These are phyloP conservation scores for Lenzites betulinus DNA, from an alignment of 768 basidiomycete genomes.

Conservation along the genomic window DNA sequence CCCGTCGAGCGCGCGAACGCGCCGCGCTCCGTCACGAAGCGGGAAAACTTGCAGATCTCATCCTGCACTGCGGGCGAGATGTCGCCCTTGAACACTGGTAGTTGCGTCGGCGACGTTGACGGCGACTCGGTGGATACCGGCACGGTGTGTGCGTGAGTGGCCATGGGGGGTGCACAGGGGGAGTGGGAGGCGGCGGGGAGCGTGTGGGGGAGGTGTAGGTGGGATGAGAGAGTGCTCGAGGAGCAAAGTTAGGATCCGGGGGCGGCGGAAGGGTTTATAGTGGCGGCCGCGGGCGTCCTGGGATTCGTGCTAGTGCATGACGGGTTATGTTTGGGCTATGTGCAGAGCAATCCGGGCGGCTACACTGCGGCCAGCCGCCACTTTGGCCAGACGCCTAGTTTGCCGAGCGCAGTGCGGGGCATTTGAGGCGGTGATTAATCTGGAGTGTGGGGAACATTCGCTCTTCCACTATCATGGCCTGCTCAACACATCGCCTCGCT, in stretches of 20 bases:
- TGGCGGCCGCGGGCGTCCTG: constrained; percentile 13
- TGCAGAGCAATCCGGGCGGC: neutral
- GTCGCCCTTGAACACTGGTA: constrained; percentile 1
- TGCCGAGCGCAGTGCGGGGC: neutral
- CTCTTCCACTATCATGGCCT: too few species aligned
- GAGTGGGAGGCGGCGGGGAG: neutral
- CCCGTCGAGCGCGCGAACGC: constrained; percentile 16
- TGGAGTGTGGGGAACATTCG: neutral
- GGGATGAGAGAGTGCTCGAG: neutral
- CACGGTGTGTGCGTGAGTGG: too few species aligned
- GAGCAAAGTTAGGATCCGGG: neutral
- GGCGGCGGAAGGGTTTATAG: neutral
- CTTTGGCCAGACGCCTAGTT: too few species aligned
- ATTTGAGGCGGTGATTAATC: neutral
- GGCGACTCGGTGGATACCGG: neutral
- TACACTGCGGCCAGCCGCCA: neutral
- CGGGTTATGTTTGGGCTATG: constrained; percentile 14
- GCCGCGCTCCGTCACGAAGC: constrained; percentile 1
- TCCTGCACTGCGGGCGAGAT: constrained; percentile 1
- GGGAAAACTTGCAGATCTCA: constrained; percentile 7
- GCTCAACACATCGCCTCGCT: neutral
- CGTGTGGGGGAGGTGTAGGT: neutral
- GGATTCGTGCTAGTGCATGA: neutral
- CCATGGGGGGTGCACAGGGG: neutral
- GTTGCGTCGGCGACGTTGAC: neutral